Base-by-base conservation (phyloP, 805 yeast species). In the Metschnikowia chrysomelidarum region DNA sequence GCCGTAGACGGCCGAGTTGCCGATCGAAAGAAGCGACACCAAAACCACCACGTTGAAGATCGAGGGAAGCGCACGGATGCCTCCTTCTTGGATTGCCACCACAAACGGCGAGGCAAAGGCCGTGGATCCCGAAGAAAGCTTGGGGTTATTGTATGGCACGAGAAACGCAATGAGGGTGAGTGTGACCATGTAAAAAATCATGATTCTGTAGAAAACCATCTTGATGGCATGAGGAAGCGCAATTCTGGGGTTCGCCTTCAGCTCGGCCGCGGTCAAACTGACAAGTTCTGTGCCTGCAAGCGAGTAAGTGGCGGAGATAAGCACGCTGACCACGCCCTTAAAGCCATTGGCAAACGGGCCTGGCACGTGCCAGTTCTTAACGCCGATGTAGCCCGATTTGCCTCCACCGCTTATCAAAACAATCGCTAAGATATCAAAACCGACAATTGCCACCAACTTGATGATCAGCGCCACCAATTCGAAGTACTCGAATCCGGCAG, bases 1-100 rank as follows among this genome's bases (percentile, higher is more conserved):
- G 2, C 72, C 72, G 37, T 60, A 67, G 11, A 67, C 69, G 7
- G 71, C 67, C 3, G 71, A 64, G 45, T 66, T 66, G 5, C 69
- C 71, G 36, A 67, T 65, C 27, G 71, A 60, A 24, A 67, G 55
- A 27, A 67, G 57, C 7, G 71, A 56, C n/a, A 66, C 56, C 27
- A 67, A 51, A 11, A 67, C 69, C 13, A 67, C 53, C 25, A 66
- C 71, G 37, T 67, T 67, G 53, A 67, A 64, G 19, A 67, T 63
- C 3, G 71, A 64, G 5, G 72, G 71, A 31, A 67, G 57, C 3
- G 57, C 72, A 24, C 54, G 56, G 36, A 67, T 67, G 9, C 70
- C 66, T 4, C 69, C 72, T 3, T 54, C 49, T 38, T 60, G 54
- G 41, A 67, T 67, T 27, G 72, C 71, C 41, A 67, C 60, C 23